Conservation (phyloP, 148 eudicot species). For the Gaultheria prostrata region DNA sequence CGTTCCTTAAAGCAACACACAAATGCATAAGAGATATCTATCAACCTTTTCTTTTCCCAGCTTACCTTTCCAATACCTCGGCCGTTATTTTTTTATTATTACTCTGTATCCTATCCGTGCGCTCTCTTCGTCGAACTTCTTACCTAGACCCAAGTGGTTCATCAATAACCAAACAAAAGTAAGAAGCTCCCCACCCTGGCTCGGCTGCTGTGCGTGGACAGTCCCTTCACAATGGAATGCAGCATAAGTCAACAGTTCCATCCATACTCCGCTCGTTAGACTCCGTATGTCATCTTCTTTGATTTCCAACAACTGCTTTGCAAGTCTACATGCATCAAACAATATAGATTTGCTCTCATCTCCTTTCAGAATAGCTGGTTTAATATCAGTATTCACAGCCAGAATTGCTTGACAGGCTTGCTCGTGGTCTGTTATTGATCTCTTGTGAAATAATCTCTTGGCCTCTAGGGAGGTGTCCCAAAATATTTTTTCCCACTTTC, state of each 20-base stretch:
- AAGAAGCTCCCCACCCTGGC: background rate
- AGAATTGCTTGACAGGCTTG: background rate
- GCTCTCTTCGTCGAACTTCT: background rate
- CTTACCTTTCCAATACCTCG: background rate
- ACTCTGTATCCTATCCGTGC: background rate
- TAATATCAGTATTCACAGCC: background rate
- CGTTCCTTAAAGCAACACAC: too few species aligned
- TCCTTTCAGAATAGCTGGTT: background rate
- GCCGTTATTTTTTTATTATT: background rate
- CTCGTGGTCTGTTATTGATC: background rate
- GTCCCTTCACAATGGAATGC: background rate
- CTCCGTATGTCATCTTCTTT: too few species aligned
- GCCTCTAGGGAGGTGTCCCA: slow-evolving; percentile 37
- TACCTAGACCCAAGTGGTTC: background rate
- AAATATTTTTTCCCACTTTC: slow-evolving; percentile 30
- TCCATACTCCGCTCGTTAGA: too few species aligned
- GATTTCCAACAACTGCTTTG: too few species aligned
- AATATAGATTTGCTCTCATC: too few species aligned
- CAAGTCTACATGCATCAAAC: too few species aligned
- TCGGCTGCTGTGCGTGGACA: background rate
- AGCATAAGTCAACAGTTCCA: background rate
- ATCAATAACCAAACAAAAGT: slow-evolving; percentile 13
- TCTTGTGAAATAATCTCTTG: slow-evolving; percentile 17
- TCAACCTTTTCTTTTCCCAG: background rate
- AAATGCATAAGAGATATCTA: background rate